Base-by-base conservation (phyloP, 345 rosid species). In the Iberis pinnata region DNA sequence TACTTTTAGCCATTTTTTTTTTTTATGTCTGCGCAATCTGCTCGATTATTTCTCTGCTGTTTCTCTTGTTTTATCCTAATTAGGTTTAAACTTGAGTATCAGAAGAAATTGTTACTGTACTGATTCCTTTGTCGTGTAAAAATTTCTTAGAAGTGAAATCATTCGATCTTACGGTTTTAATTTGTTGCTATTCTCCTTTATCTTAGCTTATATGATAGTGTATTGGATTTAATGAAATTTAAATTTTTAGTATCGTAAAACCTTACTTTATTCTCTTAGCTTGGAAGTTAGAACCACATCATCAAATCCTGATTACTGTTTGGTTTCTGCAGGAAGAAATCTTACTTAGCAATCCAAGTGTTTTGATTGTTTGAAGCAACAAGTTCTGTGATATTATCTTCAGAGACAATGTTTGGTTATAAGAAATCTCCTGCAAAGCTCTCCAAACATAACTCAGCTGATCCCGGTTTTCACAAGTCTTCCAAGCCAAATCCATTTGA, bases 401-500 rank as follows among this genome's bases (percentile, higher is more conserved):
- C 27, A 13, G 43, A 45, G 39, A 78, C 59, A 50, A 90, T 90
- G 96, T 78, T 73, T 61, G 81, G 81, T 55, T 71, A 64, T 16
- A 87, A 60, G 71, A 90, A 75, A 69, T 83, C 96, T 27, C 93
- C 89, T 0, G 18, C 81, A 17, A 83, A 71, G 73, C 65, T 53
- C 58, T 39, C 63, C 10, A 83, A 78, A 63, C 87, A 80, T 60
- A 67, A 69, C 73, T 62, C 76, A 1, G 76, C 54, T 58, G 87
- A 76, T 65, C 76, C 75, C 8, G 73, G 55, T 7, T 65, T 43
- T 19, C 53, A 43, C 49, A 51, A 50, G 7, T 58, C 82, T 65
- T 74, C 86, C 35, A 58, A 51, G 24, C 50, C 86, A 8, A 88
- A 88, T 75, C 98, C 95, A 2, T 92, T 92, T 50, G 88, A 77